Base-by-base conservation (phyloP, 306 rosid genomes). In the Luffa acutangula region DNA sequence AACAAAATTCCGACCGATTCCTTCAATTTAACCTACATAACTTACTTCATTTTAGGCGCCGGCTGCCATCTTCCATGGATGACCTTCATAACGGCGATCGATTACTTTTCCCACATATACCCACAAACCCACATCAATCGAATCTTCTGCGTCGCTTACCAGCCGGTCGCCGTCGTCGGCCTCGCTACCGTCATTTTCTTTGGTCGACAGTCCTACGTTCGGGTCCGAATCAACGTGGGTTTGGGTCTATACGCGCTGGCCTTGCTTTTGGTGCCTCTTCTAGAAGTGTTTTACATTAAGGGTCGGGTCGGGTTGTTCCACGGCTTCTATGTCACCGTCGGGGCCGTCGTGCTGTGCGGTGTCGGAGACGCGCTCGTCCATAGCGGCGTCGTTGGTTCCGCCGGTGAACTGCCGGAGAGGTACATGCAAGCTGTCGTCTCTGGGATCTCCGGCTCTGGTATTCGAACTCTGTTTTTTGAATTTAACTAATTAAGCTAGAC, bases 1-100 rank as follows among this genome's bases (percentile, higher is more conserved):
- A 43, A 48, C 34, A 64, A 79, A 42, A 39, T 76, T 74, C 94
- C 96, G 0, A 36, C 80, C 70, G 97, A 94, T 82, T 62, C 81
- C 2, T 86, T 79, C 80, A 84, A 90, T 20, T 81, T 94, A 0
- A 87, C 88, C 3, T 94, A 94, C 86, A 83, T 90, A 52, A 84
- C 87, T 80, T 87, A 92, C 91, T 94, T 92, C 87, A 76, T 79
- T 2, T 81, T 94, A 0, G 97, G 97, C 3, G 21, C 85, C 12
- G 96, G 97, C 15, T 94, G 82, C 79, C 90, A 91, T 17, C 93
- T 94, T 33, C 98, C 98, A 7, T 94, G 97, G 98, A 94, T 86
- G 80, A 91, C 92, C 7, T 92, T 94, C 92, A 85, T 92, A 85
- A 90, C 97, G 5, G 98, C 93, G 86, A 87, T 94, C 49, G 98